Evolutionary conservation across 2,329 filamentous ascomycete species (phyloP).

Genomic region (Aspergillus melleus): DNA sequence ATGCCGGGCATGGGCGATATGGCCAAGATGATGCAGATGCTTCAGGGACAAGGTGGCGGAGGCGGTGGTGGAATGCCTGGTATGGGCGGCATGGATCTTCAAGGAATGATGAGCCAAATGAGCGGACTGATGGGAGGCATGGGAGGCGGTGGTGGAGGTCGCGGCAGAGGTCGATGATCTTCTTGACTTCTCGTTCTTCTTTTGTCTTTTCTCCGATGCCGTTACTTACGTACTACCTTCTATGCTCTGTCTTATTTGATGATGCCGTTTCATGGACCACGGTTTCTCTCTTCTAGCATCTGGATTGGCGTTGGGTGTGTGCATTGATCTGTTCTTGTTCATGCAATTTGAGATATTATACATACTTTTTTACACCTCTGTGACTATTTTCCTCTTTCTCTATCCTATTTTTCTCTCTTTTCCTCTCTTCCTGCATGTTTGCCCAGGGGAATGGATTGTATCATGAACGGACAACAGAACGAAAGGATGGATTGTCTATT

Average conservation of each 20-base stretch:
- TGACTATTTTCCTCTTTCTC: neutral
- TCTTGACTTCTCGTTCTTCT: slow-evolving; percentile 19
- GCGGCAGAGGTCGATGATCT: slow-evolving; percentile 34
- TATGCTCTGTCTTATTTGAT: neutral
- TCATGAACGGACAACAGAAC: neutral
- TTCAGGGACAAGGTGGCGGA: slow-evolving; percentile 68
- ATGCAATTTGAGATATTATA: neutral
- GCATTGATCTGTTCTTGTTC: slow-evolving; percentile 1
- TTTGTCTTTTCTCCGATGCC: slow-evolving; percentile 9
- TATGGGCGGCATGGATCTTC: slow-evolving; percentile 58
- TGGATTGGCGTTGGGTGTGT: slow-evolving; percentile 21
- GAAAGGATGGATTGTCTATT: neutral
- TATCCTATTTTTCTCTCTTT: neutral
- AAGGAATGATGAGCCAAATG: slow-evolving; percentile 77
- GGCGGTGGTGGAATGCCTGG: slow-evolving; percentile 67
- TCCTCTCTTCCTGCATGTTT: neutral
- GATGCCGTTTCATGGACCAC: neutral
- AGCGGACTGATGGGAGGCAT: slow-evolving; percentile 58
- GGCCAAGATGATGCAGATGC: slow-evolving; percentile 97
- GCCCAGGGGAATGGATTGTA: neutral
- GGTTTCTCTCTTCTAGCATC: slow-evolving; percentile 15
- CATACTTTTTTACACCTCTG: neutral
- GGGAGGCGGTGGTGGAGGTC: slow-evolving; percentile 33
- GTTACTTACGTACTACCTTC: neutral
- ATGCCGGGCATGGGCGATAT: slow-evolving; percentile 79